Percentiles rank a stretch among this genome's conserved stretches.
Evolutionary conservation across 225 moss, liverwort and hornwort species (phyloP).

Genomic region (Lunularia cruciata): DNA sequence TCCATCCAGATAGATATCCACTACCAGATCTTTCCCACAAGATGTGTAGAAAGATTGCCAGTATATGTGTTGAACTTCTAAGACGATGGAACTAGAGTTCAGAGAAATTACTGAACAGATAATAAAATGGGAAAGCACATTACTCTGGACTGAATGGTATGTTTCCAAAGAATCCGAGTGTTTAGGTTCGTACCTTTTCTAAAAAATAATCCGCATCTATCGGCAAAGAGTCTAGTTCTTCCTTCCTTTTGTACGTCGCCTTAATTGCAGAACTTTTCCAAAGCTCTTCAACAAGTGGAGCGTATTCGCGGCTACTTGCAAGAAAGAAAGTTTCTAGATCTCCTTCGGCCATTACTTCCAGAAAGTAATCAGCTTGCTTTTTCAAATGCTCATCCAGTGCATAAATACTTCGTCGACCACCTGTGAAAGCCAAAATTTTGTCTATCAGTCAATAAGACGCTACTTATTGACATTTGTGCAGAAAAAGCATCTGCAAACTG

Average conservation of each 20-base stretch:
- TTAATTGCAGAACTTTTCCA: conserved; percentile 82
- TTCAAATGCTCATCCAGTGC: conserved; percentile 63
- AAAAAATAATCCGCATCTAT: conserved; percentile 71
- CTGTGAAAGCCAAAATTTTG: background rate
- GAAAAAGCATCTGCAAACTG: too few relatives aligned
- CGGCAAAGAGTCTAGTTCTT: conserved; percentile 70
- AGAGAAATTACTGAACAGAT: too few relatives aligned
- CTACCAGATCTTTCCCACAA: too few relatives aligned
- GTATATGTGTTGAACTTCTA: too few relatives aligned
- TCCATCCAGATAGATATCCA: too few relatives aligned
- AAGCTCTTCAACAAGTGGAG: conserved; percentile 59
- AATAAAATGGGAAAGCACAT: too few relatives aligned
- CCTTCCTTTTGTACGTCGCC: conserved; percentile 71
- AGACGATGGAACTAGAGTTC: too few relatives aligned
- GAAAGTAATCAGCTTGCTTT: conserved; percentile 68
- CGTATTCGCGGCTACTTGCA: conserved; percentile 50
- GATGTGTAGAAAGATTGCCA: too few relatives aligned
- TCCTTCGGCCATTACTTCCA: conserved; percentile 64
- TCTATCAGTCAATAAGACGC: too few relatives aligned
- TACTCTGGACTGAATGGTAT: too few relatives aligned
- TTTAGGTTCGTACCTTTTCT: conserved; percentile 53
- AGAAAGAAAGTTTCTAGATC: conserved; percentile 51
- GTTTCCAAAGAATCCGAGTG: too few relatives aligned
- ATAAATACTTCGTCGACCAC: conserved; percentile 46
- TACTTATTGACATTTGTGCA: too few relatives aligned